These are phyloP conservation scores for Kodamaea alishanica DNA, from an alignment of 1,139 yeast genomes.

Conservation along the genomic window DNA sequence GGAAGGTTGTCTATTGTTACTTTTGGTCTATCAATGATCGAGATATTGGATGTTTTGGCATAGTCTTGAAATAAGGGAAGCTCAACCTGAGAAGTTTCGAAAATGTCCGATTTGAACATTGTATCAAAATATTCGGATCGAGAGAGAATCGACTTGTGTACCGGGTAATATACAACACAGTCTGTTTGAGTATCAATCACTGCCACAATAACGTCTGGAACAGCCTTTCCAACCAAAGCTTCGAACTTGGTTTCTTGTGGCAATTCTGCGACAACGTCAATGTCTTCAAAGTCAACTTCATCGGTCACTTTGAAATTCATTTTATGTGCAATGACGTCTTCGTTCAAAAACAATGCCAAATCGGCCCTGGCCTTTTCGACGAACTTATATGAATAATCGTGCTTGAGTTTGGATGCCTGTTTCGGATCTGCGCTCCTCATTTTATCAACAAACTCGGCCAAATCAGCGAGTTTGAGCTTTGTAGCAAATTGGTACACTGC, in stretches of 20 bases:
- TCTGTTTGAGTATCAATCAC: constrained; percentile 30
- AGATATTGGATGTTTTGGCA: constrained; percentile 6
- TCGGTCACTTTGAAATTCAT: constrained; percentile 8
- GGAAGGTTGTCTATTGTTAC: constrained; percentile 26
- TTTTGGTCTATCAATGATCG: constrained; percentile 22
- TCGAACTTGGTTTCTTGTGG: constrained; percentile 13
- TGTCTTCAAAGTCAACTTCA: constrained; percentile 32
- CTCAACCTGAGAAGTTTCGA: constrained; percentile 18
- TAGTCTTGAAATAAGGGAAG: constrained; percentile 15
- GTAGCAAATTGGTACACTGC: constrained; percentile 32
- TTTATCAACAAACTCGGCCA: constrained; percentile 24
- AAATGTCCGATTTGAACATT: constrained; percentile 54
- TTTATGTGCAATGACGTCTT: constrained; percentile 31
- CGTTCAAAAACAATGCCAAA: constrained; percentile 36
- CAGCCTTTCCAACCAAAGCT: not conserved
- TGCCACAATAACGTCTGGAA: constrained; percentile 50
- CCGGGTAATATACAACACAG: constrained; percentile 48
- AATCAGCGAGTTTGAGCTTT: constrained; percentile 32
- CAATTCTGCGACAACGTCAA: constrained; percentile 18
- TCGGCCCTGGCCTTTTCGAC: constrained; percentile 48
- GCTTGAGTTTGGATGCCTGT: constrained; percentile 40
- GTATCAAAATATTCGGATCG: constrained; percentile 64
- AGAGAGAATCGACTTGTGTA: constrained; percentile 56
- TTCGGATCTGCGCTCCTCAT: constrained; percentile 6
- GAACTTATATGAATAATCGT: constrained; percentile 41